Percentiles rank a stretch among this genome's conserved stretches.
Evolutionary conservation across 2,329 filamentous ascomycete genomes (phyloP).

Genomic region (Calonectria montana): DNA sequence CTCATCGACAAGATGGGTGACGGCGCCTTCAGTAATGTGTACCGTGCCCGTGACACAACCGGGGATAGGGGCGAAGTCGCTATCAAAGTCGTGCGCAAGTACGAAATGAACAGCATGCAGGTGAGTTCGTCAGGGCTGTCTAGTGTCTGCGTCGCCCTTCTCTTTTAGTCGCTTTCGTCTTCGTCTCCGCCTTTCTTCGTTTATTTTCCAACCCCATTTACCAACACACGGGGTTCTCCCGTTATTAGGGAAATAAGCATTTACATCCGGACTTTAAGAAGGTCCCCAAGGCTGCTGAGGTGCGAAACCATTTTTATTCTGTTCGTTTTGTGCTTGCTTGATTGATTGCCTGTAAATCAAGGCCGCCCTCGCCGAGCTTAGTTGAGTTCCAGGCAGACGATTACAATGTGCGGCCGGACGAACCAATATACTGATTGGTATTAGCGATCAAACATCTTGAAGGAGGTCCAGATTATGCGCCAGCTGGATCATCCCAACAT

Average conservation of each 20-base stretch:
- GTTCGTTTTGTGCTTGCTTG: slow-evolving; percentile 35
- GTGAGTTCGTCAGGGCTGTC: slow-evolving; percentile 69
- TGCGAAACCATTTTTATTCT: slow-evolving; percentile 70
- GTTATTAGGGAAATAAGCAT: slow-evolving; percentile 84
- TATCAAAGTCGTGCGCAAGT: slow-evolving; percentile 99
- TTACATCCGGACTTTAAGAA: slow-evolving; percentile 97
- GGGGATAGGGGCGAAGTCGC: slow-evolving; percentile 84
- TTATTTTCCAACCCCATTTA: slow-evolving; percentile 53
- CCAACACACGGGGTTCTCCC: slow-evolving; percentile 62
- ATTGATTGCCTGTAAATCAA: not conserved
- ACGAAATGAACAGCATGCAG: slow-evolving; percentile 98
- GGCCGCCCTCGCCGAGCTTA: slow-evolving; percentile 40
- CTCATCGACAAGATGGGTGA: slow-evolving; percentile 98
- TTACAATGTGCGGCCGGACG: slow-evolving; percentile 25
- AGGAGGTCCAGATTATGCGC: slow-evolving; percentile 99
- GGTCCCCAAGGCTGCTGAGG: slow-evolving; percentile 95
- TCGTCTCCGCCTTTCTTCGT: slow-evolving; percentile 13
- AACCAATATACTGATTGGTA: slow-evolving; percentile 42
- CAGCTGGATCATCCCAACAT: slow-evolving; percentile 97
- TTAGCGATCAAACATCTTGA: slow-evolving; percentile 95
- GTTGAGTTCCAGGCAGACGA: slow-evolving; percentile 32
- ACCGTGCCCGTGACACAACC: slow-evolving; percentile 82
- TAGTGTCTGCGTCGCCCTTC: slow-evolving; percentile 36
- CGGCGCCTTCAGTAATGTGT: slow-evolving; percentile 98
- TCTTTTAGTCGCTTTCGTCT: slow-evolving; percentile 31